Base-by-base conservation (phyloP, 225 moss, liverwort and hornwort genomes). In the Marchantia paleacea region DNA sequence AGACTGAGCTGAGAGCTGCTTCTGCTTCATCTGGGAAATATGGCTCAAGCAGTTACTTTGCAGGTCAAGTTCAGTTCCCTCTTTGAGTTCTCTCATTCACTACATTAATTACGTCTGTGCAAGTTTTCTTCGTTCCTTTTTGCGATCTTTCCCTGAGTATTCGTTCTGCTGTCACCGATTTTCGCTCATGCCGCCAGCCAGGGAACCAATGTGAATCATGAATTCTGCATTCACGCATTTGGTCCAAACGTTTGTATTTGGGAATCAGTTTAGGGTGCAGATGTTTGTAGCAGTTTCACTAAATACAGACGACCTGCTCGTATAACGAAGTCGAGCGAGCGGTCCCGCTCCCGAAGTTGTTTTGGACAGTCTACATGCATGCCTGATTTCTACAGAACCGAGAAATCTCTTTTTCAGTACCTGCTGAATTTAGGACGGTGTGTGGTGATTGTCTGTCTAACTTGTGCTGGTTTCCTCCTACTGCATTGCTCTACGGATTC, bases 31-130 rank as follows among this genome's bases (percentile, higher is more conserved):
- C n/a, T 25, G 3, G 74, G 13, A 26, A 19, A 55, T 54, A 85
- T 85, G 85, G 82, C 82, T 25, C 85, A 85, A 47, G 68, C 80
- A 57, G 83, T 69, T 60, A 61, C 83, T 61, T 75, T 86, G 67
- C 86, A 86, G 86, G 86, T 86, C 52, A 61, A 39, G 78, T 67
- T 39, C 39, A 39, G 39, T 39, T 39, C 39, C 39, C 5, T 39
- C 39, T 22, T 61, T 15, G 15, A 22, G 22, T 15, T 22, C 6
- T 61, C 7, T 2, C 39, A 39, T 39, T 39, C 22, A 28, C 18
- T 16, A 7, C 22, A 3, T n/a, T n/a, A 66, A 2, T 66, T 28
- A 66, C 18, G 18, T 66, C 6, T 28, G 66, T 66, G 66, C 19
- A n/a, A 3, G 11, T 19, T n/a, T 66, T 10, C 66, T 66, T 39